Base-by-base conservation (phyloP, 139 green algal species). In the Coelastrella sp. region DNA sequence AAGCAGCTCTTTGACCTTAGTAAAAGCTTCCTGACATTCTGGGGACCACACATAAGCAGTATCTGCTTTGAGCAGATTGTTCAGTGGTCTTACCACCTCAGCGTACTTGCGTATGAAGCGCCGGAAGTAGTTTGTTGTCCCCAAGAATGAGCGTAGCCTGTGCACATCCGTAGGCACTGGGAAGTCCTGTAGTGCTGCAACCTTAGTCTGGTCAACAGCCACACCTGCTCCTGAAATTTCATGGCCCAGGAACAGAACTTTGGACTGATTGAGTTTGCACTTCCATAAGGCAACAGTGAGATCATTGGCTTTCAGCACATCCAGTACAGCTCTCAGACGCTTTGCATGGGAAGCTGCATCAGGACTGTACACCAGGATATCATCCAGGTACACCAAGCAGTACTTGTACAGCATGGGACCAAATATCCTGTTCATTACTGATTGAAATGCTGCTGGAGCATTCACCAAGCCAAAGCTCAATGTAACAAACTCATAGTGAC, bases 381-480 rank as follows among this genome's bases (percentile, higher is more conserved):
- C 79, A 49, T 85, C 79, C 57, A 85, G 57, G 56, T 85, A 85
- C 79, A 85, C 58, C 79, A 85, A 19, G 27, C 95, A 88, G 73
- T 92, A 96, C 7, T 95, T 90, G 12, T 78, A 74, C 0, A 95
- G 14, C 11, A 90, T 86, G 0, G 57, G 7, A 10, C 0, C 0
- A 68, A 97, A 89, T 0, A 95, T 85, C 0, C 78, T 14, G 27
- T 94, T 93, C 91, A 96, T 95, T 0, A 90, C 25, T 27, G 78
- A 20, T 24, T 93, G 88, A 79, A 95, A 97, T 12, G 89, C 91
- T 7, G 91, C 78, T 12, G 93, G 94, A 6, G 95, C 94, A 68
- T 96, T 96, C 11, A 85, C 89, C 12, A 96, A 84, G 8, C 94
- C 92, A 72, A 95, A 92, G 58, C 63, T 20, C 15, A 95, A 58